These are phyloP conservation scores for Candida easanensis DNA, from an alignment of 805 yeast genomes.

Conservation along the genomic window DNA sequence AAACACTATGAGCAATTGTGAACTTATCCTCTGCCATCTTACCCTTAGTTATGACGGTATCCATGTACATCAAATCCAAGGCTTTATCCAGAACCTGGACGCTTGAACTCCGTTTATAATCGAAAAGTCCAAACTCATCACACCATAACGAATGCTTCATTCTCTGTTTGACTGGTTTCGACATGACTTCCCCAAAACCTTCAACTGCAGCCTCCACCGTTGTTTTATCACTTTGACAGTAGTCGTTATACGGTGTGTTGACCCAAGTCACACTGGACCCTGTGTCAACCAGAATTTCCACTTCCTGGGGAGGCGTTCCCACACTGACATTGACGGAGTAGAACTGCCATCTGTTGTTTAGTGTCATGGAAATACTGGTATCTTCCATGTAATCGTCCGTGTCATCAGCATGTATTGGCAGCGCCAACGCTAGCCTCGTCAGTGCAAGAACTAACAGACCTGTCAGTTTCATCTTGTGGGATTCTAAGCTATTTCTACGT, in stretches of 20 bases:
- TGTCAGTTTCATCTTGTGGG: too few species aligned
- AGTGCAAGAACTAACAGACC: too few species aligned
- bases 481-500: too few species aligned
- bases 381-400: too few species aligned
- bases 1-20: conserved; percentile 40
- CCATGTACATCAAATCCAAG: conserved; percentile 27
- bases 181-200: neutral
- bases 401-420: too few species aligned
- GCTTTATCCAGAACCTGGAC: conserved; percentile 11
- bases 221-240: too few species aligned
- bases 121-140: conserved; percentile 6
- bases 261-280: conserved; percentile 37
- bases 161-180: neutral
- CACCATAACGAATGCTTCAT: conserved; percentile 5
- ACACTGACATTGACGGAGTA: conserved; percentile 8
- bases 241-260: conserved; percentile 18
- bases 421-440: too few species aligned
- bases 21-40: conserved; percentile 48
- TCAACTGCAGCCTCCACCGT: neutral
- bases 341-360: conserved; percentile 12
- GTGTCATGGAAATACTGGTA: neutral
- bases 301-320: conserved; percentile 25
- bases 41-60: conserved; percentile 40
- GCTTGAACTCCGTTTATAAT: neutral
- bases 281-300: conserved; percentile 33